Evolutionary conservation across 257 asterid genomes (phyloP).

Genomic region (Haberlea rhodopensis): DNA sequence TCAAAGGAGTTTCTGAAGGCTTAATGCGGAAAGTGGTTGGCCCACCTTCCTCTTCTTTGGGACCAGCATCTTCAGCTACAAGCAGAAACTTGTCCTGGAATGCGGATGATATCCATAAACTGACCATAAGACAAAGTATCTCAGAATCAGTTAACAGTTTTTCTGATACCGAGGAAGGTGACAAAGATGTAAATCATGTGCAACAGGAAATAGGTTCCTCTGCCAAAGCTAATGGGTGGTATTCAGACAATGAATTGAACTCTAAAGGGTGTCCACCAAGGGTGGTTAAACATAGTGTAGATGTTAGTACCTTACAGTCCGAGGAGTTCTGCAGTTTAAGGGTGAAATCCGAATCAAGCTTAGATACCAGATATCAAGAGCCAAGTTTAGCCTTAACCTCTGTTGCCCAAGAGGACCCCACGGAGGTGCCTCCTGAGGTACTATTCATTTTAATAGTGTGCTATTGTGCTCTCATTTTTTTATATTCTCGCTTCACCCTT

Average conservation of each 20-base stretch:
- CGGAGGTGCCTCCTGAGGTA: slow-evolving; percentile 93
- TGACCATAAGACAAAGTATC: slow-evolving; percentile 46
- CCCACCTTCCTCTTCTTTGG: slow-evolving; percentile 52
- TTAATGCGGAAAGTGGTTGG: slow-evolving; percentile 66
- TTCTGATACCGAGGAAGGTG: slow-evolving; percentile 77
- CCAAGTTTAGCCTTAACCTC: slow-evolving; percentile 51
- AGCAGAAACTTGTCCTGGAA: slow-evolving; percentile 64
- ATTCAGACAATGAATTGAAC: slow-evolving; percentile 62
- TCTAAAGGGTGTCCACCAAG: slow-evolving; percentile 52
- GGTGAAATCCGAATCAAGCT: slow-evolving; percentile 40
- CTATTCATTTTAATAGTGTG: slow-evolving; percentile 20
- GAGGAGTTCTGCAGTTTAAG: slow-evolving; percentile 41
- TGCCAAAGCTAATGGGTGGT: slow-evolving; percentile 53
- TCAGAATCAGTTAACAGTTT: slow-evolving; percentile 72
- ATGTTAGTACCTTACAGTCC: slow-evolving; percentile 36
- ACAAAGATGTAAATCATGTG: slow-evolving; percentile 56
- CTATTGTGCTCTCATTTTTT: slow-evolving; percentile 5
- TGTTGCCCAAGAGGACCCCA: slow-evolving; percentile 59
- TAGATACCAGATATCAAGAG: slow-evolving; percentile 44
- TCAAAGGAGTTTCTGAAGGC: slow-evolving; percentile 96
- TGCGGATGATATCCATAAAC: slow-evolving; percentile 60
- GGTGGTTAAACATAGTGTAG: slow-evolving; percentile 50
- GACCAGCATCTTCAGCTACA: slow-evolving; percentile 43
- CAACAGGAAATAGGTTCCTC: slow-evolving; percentile 46
- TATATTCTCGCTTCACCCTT: slow-evolving; percentile 1